Evolutionary conservation across 2,329 filamentous ascomycete genomes (phyloP), one percentile per base, ranked within the genome.

Genomic region (Xylaria sp.): DNA sequence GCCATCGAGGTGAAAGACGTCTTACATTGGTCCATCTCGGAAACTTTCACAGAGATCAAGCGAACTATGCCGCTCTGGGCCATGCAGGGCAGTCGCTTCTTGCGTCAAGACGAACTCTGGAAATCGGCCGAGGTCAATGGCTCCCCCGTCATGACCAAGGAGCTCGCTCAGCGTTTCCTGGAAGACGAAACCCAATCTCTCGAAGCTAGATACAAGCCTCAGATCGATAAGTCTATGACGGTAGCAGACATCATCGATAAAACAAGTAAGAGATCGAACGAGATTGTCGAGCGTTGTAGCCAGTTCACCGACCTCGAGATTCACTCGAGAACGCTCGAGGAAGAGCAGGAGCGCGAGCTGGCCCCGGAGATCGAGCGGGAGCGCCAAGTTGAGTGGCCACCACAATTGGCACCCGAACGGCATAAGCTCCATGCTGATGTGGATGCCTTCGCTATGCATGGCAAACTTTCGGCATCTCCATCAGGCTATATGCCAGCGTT

Each of bases 281-380:
- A 51, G 10, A 51, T 51, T 18, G 13, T 16, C 10, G 11, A 51
- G 23, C 57, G 50, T 8, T 65, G 59, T 7, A 57, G n/a, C 37
- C 47, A 59, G 16, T 63, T 63, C 34, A 50, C 52, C 3, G 8
- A 58, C 30, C n/a, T 61, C 19, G 13, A 57, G 23, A 54, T 59
- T 13, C 50, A 51, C 9, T 59, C 58, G 8, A 59, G 58, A 23
- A 54, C 57, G 4, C 23, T 63, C 11, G 49, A 61, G 30, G 61
- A 65, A 30, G 61, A 65, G 19, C 61, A 65, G 37, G 63, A 65
- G 44, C 63, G 63, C n/a, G 61, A 65, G 39, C 49, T 65, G 4
- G 58, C 61, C 1, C 63, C 61, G 1, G 63, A 65, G 19, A 37
- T 60, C 9, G 61, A 65, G 23, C 52, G 47, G 42, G 61, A 65